These are phyloP conservation scores for Cichorium intybus DNA, from an alignment of 140 eudicot genomes.

Conservation along the genomic window DNA sequence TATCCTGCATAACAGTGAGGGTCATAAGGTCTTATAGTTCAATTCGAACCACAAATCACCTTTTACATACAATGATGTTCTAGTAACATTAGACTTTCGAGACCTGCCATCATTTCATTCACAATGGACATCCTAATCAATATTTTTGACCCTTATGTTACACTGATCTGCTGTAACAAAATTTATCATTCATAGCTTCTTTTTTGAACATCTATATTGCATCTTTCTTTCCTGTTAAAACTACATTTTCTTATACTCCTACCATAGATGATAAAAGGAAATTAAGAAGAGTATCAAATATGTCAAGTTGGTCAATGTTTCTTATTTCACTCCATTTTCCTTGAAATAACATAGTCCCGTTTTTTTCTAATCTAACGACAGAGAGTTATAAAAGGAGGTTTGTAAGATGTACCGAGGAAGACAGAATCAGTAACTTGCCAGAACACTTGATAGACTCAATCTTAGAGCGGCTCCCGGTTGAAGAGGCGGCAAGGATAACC, in stretches of 20 bases:
- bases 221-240: too few species aligned
- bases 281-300: background rate
- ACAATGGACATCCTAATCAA: background rate
- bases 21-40: too few species aligned
- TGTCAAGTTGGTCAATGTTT: background rate
- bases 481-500: conserved; percentile 6
- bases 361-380: background rate
- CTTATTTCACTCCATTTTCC: background rate
- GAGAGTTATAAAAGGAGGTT: background rate
- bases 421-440: conserved; percentile 19
- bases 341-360: background rate
- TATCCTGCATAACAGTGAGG: too few species aligned
- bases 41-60: too few species aligned
- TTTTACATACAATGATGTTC: too few species aligned
- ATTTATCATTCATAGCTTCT: background rate
- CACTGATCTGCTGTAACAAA: background rate
- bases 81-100: too few species aligned
- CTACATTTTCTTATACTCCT: too few species aligned
- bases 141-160: background rate
- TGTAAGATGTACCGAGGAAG: background rate
- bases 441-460: conserved; percentile 12
- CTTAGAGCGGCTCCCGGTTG: conserved; percentile 13
- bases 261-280: background rate
- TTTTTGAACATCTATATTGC: too few species aligned
- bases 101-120: too few species aligned